These are phyloP conservation scores for Penicillium sp. DNA, from an alignment of 2,329 filamentous ascomycete species.

Conservation along the genomic window DNA sequence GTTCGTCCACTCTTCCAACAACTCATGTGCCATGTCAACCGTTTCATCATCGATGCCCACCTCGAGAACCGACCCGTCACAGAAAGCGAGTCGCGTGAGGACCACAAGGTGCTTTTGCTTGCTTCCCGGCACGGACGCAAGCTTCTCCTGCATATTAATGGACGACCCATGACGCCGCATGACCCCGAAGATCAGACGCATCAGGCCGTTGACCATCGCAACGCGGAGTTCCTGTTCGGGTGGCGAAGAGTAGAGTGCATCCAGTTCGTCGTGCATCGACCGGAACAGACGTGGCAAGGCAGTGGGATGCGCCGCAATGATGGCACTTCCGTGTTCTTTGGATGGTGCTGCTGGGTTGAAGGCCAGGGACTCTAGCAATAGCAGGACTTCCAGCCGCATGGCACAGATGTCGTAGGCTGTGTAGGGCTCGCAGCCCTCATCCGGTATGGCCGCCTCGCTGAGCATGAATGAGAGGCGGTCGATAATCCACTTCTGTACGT, in stretches of 20 bases:
- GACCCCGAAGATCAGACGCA: conserved; percentile 63
- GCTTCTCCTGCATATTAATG: conserved; percentile 70
- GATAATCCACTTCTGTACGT: conserved; percentile 52
- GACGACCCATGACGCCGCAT: conserved; percentile 61
- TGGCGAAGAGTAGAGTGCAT: conserved; percentile 57
- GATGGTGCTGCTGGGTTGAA: conserved; percentile 61
- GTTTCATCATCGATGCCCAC: conserved; percentile 74
- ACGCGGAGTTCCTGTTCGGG: conserved; percentile 52
- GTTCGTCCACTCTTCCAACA: conserved; percentile 79
- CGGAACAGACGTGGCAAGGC: conserved; percentile 75
- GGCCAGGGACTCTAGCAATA: conserved; percentile 45
- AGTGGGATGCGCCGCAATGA: conserved; percentile 68
- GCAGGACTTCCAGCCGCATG: conserved; percentile 49
- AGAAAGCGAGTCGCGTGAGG: conserved; percentile 82
- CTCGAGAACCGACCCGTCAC: conserved; percentile 77
- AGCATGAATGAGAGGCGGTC: conserved; percentile 61
- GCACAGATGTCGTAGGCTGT: conserved; percentile 41
- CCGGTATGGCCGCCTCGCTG: conserved; percentile 53
- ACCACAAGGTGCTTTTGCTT: conserved; percentile 80
- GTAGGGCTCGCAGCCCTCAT: conserved; percentile 47
- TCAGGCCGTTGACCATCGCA: conserved; percentile 60
- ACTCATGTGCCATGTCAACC: conserved; percentile 75
- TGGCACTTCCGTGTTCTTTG: conserved; percentile 57
- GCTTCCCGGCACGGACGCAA: conserved; percentile 69
- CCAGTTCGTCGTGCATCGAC: conserved; percentile 73